Conservation (phyloP, 1,139 yeast species). For the Blastobotrys malaysiensis region DNA sequence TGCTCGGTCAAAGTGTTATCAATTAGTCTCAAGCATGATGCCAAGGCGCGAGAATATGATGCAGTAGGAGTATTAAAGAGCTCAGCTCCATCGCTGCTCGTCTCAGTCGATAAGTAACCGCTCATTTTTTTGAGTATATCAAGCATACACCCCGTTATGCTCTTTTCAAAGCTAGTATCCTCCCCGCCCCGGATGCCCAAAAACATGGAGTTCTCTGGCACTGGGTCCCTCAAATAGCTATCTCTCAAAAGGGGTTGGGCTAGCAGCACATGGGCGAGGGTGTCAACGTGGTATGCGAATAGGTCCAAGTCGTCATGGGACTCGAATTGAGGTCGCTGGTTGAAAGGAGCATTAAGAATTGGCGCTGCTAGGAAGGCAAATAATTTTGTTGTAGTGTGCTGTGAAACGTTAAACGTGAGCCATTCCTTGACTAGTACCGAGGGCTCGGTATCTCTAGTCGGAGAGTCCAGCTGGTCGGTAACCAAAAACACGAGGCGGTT, state of each 20-base stretch:
- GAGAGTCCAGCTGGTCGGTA: conserved; percentile 53
- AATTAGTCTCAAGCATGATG: background rate
- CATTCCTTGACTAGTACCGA: conserved; percentile 47
- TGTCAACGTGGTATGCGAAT: conserved; percentile 52
- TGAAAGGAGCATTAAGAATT: conserved; percentile 29
- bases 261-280: conserved; percentile 47
- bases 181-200: background rate
- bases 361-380: conserved; percentile 53
- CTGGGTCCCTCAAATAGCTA: conserved; percentile 12
- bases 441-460: conserved; percentile 34
- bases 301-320: conserved; percentile 50
- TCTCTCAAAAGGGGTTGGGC: conserved; percentile 37
- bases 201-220: background rate
- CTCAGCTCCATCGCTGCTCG: background rate
- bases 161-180: background rate
- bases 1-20: background rate
- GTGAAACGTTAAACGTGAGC: conserved; percentile 45
- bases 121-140: background rate
- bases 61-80: background rate
- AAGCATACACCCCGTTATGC: background rate
- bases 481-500: conserved; percentile 63
- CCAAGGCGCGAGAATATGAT: background rate
- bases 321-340: background rate
- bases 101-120: background rate
- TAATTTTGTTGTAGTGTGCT: conserved; percentile 55